phyloP scores from a whole-genome alignment of 2,329 filamentous ascomycete genomes.

The Fusarium tuaranense region DNA sequence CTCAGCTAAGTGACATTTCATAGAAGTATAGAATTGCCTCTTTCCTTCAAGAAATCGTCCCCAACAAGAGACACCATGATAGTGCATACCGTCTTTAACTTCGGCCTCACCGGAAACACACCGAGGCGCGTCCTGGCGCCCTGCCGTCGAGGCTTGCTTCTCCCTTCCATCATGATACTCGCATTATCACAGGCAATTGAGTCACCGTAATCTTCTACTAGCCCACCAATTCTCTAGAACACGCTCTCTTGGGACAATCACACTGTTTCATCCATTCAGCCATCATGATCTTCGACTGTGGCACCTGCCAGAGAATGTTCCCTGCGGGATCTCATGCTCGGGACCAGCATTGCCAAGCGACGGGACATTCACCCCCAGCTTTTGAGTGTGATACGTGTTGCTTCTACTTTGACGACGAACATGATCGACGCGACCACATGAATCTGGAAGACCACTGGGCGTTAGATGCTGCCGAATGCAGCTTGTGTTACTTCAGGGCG shows the following conservation, averaged over 20 bases:
- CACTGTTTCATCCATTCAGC: too few species aligned
- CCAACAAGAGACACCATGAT: background rate
- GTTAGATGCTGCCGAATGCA: constrained; percentile 37
- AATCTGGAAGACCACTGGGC: constrained; percentile 43
- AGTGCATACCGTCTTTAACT: background rate
- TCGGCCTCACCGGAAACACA: background rate
- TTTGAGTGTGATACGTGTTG: constrained; percentile 48
- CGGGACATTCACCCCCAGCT: constrained; percentile 38
- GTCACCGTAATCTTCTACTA: background rate
- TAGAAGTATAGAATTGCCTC: too few species aligned
- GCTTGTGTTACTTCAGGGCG: constrained; percentile 35
- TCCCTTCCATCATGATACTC: background rate
- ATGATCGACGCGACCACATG: constrained; percentile 47
- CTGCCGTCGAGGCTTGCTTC: background rate
- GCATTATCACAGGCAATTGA: background rate
- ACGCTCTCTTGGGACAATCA: background rate
- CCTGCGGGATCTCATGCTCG: constrained; percentile 37
- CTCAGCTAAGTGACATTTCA: accelerated
- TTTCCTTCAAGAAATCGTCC: background rate
- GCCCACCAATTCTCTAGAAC: background rate
- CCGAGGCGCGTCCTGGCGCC: background rate
- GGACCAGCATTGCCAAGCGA: constrained; percentile 44
- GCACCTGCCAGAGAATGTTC: constrained; percentile 44
- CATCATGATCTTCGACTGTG: constrained; percentile 37
- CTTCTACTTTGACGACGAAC: constrained; percentile 36